Percentiles rank a stretch among this genome's conserved stretches.
Evolutionary conservation across 345 rosid genomes (phyloP).

Genomic region (Heritiera fomes): DNA sequence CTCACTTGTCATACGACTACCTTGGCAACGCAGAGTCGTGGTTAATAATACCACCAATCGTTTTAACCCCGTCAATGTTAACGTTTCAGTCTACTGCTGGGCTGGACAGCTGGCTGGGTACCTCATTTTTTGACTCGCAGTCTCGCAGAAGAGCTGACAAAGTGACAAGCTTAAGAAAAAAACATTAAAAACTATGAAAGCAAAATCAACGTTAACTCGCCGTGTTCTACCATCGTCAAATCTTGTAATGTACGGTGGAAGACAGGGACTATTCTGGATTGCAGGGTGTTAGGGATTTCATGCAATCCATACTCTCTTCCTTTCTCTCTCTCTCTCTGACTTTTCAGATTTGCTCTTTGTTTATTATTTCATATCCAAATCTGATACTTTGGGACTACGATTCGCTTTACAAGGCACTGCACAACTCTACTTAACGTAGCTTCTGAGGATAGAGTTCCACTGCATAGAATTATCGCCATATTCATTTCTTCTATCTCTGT

Average conservation of each 20-base stretch:
- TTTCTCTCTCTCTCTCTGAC: neutral
- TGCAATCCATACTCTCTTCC: neutral
- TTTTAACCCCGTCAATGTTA: conserved; percentile 23
- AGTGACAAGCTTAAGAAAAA: neutral
- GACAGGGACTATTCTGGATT: neutral
- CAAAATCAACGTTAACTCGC: neutral
- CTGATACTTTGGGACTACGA: conserved; percentile 35
- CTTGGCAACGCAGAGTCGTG: neutral
- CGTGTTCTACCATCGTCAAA: conserved; percentile 17
- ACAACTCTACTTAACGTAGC: conserved; percentile 34
- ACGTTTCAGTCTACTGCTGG: neutral
- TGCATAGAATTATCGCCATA: conserved; percentile 38
- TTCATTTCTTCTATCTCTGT: conserved; percentile 11
- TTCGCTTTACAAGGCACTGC: conserved; percentile 34
- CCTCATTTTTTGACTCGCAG: neutral
- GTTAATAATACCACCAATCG: neutral
- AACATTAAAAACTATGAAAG: neutral
- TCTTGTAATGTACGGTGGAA: conserved; percentile 8
- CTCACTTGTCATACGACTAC: neutral
- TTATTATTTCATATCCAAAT: conserved; percentile 32
- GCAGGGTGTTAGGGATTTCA: conserved; percentile 22
- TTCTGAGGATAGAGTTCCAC: conserved; percentile 30
- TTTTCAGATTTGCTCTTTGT: conserved; percentile 18
- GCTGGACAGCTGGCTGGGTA: neutral
- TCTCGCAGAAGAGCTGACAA: neutral